Evolutionary conservation across 192 early-diverging fungal species (phyloP).

Genomic region (Ramicandelaber brevisporus): DNA sequence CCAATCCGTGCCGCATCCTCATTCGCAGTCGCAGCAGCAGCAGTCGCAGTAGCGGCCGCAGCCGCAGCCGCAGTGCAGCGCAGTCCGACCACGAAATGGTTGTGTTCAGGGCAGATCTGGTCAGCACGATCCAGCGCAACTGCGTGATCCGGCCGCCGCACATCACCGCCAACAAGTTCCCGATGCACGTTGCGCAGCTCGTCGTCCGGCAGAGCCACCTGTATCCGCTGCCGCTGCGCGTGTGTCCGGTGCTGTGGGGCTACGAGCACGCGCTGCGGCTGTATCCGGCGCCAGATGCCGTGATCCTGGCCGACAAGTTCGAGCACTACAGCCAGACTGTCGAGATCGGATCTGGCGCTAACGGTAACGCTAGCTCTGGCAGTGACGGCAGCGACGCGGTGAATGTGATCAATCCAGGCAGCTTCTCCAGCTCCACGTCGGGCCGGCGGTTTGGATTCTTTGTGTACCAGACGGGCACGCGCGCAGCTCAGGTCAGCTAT

Average conservation of each 20-base stretch:
- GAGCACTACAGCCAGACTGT: slow-evolving; percentile 61
- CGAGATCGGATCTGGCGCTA: slow-evolving; percentile 53
- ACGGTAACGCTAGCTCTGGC: no score
- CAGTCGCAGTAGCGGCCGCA: no score
- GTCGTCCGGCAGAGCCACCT: slow-evolving; percentile 68
- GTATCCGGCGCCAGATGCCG: slow-evolving; percentile 65
- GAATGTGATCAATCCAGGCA: no score
- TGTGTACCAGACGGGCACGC: slow-evolving; percentile 46
- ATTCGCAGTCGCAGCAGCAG: no score
- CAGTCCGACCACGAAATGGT: slow-evolving; percentile 83
- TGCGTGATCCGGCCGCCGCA: slow-evolving; percentile 32
- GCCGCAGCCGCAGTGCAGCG: no score
- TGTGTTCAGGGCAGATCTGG: slow-evolving; percentile 64
- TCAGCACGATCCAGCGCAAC: slow-evolving; percentile 50
- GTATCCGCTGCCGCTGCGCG: slow-evolving; percentile 45
- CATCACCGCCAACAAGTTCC: slow-evolving; percentile 6
- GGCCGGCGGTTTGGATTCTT: slow-evolving; percentile 37
- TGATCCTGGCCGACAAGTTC: slow-evolving; percentile 67
- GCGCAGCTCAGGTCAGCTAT: slow-evolving; percentile 17
- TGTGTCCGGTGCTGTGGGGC: slow-evolving; percentile 56
- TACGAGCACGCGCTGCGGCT: slow-evolving; percentile 63
- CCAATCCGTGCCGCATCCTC: slow-evolving; percentile 76
- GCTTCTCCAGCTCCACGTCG: slow-evolving; percentile 19
- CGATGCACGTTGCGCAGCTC: slow-evolving; percentile 41
- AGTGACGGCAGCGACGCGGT: no score